Base-by-base conservation (phyloP, 305 asterid species). In the Fraxinus dipetala region DNA sequence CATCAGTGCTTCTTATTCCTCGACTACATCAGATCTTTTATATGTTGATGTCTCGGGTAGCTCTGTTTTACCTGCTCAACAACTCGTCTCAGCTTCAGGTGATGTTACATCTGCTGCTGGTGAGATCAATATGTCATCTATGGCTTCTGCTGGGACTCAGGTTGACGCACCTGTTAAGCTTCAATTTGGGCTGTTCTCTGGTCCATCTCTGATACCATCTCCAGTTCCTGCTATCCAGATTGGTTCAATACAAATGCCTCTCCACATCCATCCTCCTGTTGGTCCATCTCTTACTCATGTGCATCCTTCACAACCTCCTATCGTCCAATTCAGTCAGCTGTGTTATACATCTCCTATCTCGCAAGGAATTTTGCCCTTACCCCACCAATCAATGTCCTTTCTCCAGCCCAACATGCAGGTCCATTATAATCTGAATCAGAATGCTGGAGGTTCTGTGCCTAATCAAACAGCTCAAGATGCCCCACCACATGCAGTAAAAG, bases 201-300 rank as follows among this genome's bases (percentile, higher is more conserved):
- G 98, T 82, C 97, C 99, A 38, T 86, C 99, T 67, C 84, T 94
- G 87, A 91, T 96, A 86, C 97, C 98, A 77, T 91, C 98, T 87
- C 98, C 97, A 1, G 95, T 96, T 86, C 96, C 97, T 28, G 92
- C 98, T 31, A 95, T 96, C 87, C 99, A 96, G 92, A 96, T 96
- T 83, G 98, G 99, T 87, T 96, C 99, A n/a, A 95, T 96, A 76
- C 98, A 95, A 91, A 96, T 96, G 98, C 99, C 99, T 83, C 93
- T 96, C 76, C 97, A 91, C 81, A 90, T 90, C 78, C 94, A 96
- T 85, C 91, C 91, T 82, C 86, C 95, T 78, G 83, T 91, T 77
- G 98, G 95, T 76, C 85, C 92, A 70, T 85, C 97, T 77, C 85
- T 89, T 77, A 45, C 98, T 79, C 95, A 88, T 83, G 79, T 91